These are phyloP conservation scores for Aspergillus quadricinctus DNA, from an alignment of 2,329 filamentous ascomycete species.

Conservation along the genomic window DNA sequence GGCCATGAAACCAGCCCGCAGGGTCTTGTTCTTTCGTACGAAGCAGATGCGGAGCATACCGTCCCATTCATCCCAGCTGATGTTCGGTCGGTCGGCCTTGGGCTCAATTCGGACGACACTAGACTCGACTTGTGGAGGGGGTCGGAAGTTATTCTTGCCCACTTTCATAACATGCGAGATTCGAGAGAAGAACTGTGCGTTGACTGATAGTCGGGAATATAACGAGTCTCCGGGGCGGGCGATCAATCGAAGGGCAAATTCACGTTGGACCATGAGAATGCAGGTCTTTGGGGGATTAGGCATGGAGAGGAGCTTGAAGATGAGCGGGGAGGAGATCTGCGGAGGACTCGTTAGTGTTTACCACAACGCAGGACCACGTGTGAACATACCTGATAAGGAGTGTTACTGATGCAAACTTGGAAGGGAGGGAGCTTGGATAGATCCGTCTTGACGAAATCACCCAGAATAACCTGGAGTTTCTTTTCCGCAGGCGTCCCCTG, in stretches of 20 bases:
- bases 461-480: constrained; percentile 79
- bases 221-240: constrained; percentile 83
- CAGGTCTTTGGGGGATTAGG: constrained; percentile 76
- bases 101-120: constrained; percentile 87
- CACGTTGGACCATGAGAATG: constrained; percentile 85
- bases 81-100: constrained; percentile 77
- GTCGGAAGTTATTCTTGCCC: constrained; percentile 92
- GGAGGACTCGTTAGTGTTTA: constrained; percentile 5
- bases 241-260: constrained; percentile 86
- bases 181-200: constrained; percentile 86
- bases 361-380: neutral
- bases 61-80: constrained; percentile 94
- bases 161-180: constrained; percentile 80
- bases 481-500: constrained; percentile 83
- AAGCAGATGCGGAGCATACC: constrained; percentile 80
- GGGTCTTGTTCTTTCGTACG: constrained; percentile 82
- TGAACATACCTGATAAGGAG: constrained; percentile 57
- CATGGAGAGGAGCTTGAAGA: constrained; percentile 82
- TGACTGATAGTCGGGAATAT: constrained; percentile 86
- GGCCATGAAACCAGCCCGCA: constrained; percentile 70
- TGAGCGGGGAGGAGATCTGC: constrained; percentile 82
- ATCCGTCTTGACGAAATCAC: constrained; percentile 88
- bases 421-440: constrained; percentile 58
- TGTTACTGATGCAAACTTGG: constrained; percentile 80
- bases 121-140: constrained; percentile 86